Evolutionary conservation across 371 early-diverging fungal genomes (phyloP).

Genomic region (Gilbertella persicaria): DNA sequence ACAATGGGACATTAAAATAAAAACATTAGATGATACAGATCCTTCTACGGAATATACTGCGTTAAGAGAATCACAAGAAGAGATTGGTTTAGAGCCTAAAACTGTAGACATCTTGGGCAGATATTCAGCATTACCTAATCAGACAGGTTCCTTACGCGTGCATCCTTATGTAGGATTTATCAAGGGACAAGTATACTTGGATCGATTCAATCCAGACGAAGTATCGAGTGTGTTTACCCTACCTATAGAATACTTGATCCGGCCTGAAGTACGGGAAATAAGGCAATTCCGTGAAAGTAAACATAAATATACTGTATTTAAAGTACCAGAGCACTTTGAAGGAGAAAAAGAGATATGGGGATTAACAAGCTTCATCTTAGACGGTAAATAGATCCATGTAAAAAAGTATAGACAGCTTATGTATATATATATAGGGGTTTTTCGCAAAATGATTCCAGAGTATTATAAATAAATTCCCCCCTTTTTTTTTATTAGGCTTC

Average conservation of each 20-base stretch:
- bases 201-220: conserved; percentile 63
- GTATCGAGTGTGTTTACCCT: conserved; percentile 74
- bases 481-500: conserved; percentile 29
- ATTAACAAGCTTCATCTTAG: conserved; percentile 79
- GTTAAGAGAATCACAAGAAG: conserved; percentile 84
- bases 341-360: conserved; percentile 76
- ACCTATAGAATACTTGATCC: conserved; percentile 64
- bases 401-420: neutral
- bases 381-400: conserved; percentile 37
- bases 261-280: conserved; percentile 44
- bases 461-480: conserved; percentile 15
- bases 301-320: conserved; percentile 64
- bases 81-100: conserved; percentile 62
- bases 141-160: conserved; percentile 63
- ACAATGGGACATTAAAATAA: too few species aligned
- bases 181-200: conserved; percentile 30
- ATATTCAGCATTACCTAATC: conserved; percentile 68
- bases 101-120: conserved; percentile 68
- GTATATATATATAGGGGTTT: conserved; percentile 25
- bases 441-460: conserved; percentile 42
- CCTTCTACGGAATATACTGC: conserved; percentile 64
- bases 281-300: conserved; percentile 64
- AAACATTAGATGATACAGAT: conserved; percentile 55
- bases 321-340: conserved; percentile 51
- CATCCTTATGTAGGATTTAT: conserved; percentile 76